Evolutionary conservation across 1,284 basidiomycete genomes (phyloP).

Genomic region (Melampsora occidentalis): DNA sequence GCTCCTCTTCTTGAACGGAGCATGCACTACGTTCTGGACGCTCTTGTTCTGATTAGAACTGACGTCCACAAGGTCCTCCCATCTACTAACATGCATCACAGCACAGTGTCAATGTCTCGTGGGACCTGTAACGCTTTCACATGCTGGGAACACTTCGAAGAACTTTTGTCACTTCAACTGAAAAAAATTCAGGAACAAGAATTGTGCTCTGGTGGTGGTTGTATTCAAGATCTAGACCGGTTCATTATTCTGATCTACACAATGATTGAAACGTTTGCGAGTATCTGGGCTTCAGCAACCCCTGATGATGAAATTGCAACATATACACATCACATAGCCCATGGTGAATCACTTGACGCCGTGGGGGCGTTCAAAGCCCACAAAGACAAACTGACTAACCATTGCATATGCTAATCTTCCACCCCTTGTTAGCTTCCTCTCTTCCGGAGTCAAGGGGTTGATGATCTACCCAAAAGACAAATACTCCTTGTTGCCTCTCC

Average conservation of each 20-base stretch:
- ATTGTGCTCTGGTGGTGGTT: background rate
- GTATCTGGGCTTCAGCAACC: background rate
- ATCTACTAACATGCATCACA: background rate
- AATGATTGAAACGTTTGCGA: background rate
- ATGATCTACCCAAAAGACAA: background rate
- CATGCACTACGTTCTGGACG: background rate
- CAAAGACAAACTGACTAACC: background rate
- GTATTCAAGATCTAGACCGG: background rate
- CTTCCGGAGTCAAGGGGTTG: background rate
- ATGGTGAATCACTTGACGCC: background rate
- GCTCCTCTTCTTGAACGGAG: background rate
- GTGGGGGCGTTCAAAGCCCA: background rate
- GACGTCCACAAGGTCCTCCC: background rate
- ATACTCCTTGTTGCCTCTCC: background rate
- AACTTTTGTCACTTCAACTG: background rate
- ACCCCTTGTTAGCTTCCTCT: background rate
- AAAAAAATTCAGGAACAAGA: background rate
- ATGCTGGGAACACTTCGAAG: background rate
- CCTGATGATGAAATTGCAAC: background rate
- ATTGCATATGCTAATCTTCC: background rate
- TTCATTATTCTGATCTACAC: background rate
- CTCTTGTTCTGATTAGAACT: background rate
- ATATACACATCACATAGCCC: background rate
- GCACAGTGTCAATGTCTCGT: background rate
- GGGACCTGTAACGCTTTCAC: background rate